phyloP scores from a whole-genome alignment of 2,329 filamentous ascomycete genomes.

The Colletotrichum sp. region DNA sequence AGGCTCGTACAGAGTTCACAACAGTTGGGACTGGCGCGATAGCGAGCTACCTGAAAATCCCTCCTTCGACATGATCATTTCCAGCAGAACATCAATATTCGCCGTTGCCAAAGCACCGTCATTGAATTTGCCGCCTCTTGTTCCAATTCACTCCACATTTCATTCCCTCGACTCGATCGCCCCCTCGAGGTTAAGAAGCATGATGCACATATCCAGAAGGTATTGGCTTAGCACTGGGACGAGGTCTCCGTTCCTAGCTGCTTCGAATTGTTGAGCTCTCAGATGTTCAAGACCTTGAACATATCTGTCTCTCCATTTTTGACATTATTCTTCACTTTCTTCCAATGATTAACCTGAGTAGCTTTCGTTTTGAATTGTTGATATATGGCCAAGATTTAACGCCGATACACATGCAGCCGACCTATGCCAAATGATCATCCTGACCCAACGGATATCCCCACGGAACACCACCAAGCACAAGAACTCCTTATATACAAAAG shows the following conservation, averaged over 20 bases:
- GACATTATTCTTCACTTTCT: neutral
- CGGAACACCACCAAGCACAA: slow-evolving; percentile 2
- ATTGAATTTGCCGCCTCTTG: neutral
- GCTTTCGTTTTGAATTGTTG: neutral
- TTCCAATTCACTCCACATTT: neutral
- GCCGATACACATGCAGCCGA: slow-evolving; percentile 11
- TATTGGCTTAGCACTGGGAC: neutral
- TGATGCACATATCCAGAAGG: neutral
- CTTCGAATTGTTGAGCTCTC: neutral
- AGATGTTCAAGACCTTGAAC: neutral
- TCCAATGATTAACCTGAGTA: neutral
- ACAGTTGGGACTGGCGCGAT: slow-evolving; percentile 1
- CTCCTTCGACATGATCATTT: neutral
- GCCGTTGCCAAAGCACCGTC: neutral
- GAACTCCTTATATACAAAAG: slow-evolving; percentile 10
- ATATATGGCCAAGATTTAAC: neutral
- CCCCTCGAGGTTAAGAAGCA: neutral
- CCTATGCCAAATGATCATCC: slow-evolving; percentile 9
- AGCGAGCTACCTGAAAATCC: neutral
- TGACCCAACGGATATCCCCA: slow-evolving; percentile 14
- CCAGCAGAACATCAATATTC: neutral
- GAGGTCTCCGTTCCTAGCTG: neutral
- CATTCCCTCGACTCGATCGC: neutral
- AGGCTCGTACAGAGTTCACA: slow-evolving; percentile 2
- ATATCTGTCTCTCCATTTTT: neutral